phyloP scores from a whole-genome alignment of 2,329 filamentous ascomycete species.

The Botrytis medusae region DNA sequence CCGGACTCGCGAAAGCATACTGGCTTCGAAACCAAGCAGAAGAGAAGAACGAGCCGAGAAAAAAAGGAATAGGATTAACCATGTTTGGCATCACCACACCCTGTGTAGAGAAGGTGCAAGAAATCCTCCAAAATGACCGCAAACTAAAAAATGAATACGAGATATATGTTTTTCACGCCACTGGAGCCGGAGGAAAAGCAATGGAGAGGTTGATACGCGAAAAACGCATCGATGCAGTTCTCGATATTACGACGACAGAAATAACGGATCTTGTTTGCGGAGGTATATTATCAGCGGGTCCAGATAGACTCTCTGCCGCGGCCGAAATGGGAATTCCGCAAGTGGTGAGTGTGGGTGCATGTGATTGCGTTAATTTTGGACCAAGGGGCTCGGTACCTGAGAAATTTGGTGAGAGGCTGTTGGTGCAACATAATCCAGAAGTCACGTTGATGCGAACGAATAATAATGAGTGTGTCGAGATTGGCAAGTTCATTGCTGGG shows the following conservation, averaged over 20 bases:
- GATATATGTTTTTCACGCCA: constrained; percentile 68
- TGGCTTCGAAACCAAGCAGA: constrained; percentile 41
- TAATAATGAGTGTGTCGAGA: constrained; percentile 52
- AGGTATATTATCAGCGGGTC: constrained; percentile 61
- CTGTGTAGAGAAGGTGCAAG: constrained; percentile 56
- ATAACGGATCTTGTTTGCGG: constrained; percentile 63
- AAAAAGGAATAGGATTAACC: constrained; percentile 60
- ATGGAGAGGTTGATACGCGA: constrained; percentile 65
- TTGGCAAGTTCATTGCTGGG: constrained; percentile 56
- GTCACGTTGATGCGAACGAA: constrained; percentile 67
- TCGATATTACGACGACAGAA: constrained; percentile 73
- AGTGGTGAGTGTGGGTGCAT: constrained; percentile 50
- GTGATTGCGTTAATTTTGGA: constrained; percentile 53
- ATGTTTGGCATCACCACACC: constrained; percentile 77
- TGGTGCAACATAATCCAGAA: constrained; percentile 65
- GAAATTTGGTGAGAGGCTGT: constrained; percentile 49
- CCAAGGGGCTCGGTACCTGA: constrained; percentile 55
- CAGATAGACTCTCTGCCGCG: constrained; percentile 56
- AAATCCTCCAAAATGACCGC: constrained; percentile 43
- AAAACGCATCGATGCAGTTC: constrained; percentile 59
- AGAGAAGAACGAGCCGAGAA: constrained; percentile 28
- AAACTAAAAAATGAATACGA: constrained; percentile 48
- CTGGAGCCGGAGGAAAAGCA: constrained; percentile 64
- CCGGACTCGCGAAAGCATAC: constrained; percentile 52
- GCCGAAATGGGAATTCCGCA: constrained; percentile 57